Base-by-base conservation (phyloP, 768 basidiomycete genomes). In the Austroboletus eburneus region DNA sequence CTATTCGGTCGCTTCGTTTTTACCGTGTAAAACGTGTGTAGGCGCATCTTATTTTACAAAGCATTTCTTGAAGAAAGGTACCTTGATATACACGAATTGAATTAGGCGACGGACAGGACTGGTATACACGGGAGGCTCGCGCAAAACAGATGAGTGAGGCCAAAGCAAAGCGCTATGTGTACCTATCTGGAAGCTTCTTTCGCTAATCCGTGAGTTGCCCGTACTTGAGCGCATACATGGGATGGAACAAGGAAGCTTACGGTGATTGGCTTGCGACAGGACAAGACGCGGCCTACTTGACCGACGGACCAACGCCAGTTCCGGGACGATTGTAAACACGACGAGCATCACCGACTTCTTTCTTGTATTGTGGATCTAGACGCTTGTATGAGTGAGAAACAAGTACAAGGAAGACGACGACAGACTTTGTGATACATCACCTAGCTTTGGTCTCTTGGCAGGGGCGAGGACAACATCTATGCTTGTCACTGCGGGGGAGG, bases 261-360 rank as follows among this genome's bases (percentile, higher is more conserved):
- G 45, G 38, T 42, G 20, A 44, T 20, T 27, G 17, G 24, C 29
- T 43, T 24, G 35, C 24, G 42, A 10, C 2, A 18, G 10, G 17
- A 27, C 13, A 43, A 22, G 20, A 35, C 2, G 27, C 22, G 6
- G 16, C 40, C 56, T 55, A 77, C 57, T 76, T 76, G 43, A 75
- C 65, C 32, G 75, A 66, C 17, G 74, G 67, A 41, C 72, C 55
- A 27, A 12, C 27, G 27, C 27, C 12, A 13, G 5, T 35, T 33
- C 5, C 16, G 27, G 61, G 73, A 37, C 72, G 73, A 72, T 74
- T 75, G 50, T 74, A 68, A 43, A 68, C 69, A 32, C 63, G 57
- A n/a, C 66, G 63, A 2, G 58, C 54, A 45, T 57, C 66, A 49
- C 70, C 66, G 18, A 75, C 70, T 53, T 75, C 66, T 41, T 71